A percentile compares a stretch with the other conserved stretches of the same genome.
Evolutionary conservation across 2,329 filamentous ascomycete genomes (phyloP).

Genomic region (Diaporthe velutina): DNA sequence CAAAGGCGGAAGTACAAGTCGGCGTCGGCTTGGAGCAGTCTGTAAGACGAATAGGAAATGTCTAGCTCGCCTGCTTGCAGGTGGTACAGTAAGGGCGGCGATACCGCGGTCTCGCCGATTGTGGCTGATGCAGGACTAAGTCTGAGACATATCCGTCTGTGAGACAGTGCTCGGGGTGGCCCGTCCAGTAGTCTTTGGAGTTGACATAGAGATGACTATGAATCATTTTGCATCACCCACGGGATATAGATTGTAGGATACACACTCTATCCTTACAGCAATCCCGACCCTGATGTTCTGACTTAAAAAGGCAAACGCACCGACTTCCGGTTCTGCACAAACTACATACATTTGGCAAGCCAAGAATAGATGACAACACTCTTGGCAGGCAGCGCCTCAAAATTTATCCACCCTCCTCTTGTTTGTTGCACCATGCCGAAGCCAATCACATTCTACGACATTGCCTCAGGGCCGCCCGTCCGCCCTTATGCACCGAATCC

Average conservation of each 20-base stretch:
- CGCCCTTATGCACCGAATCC: slow-evolving; percentile 48
- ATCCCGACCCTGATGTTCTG: not conserved
- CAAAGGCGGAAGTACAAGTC: not conserved
- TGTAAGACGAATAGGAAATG: not conserved
- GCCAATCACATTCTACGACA: slow-evolving; percentile 56
- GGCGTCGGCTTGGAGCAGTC: not conserved
- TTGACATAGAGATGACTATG: not conserved
- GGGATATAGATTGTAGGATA: not conserved
- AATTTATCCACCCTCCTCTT: too few relatives aligned
- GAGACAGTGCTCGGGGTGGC: too few relatives aligned
- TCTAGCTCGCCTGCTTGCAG: not conserved
- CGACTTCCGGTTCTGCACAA: not conserved
- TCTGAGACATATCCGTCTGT: too few relatives aligned
- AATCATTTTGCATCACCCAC: not conserved
- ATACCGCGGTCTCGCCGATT: not conserved
- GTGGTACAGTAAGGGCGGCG: not conserved
- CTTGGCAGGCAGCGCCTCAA: not conserved
- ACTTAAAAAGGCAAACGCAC: not conserved
- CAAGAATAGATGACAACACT: not conserved
- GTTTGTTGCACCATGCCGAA: slow-evolving; percentile 34
- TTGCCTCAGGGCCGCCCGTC: slow-evolving; percentile 51
- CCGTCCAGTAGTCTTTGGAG: not conserved
- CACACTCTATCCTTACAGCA: not conserved
- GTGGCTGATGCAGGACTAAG: too few relatives aligned
- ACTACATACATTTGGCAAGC: not conserved